phyloP scores from a whole-genome alignment of 768 basidiomycete genomes.

The Agaricus blazei region DNA sequence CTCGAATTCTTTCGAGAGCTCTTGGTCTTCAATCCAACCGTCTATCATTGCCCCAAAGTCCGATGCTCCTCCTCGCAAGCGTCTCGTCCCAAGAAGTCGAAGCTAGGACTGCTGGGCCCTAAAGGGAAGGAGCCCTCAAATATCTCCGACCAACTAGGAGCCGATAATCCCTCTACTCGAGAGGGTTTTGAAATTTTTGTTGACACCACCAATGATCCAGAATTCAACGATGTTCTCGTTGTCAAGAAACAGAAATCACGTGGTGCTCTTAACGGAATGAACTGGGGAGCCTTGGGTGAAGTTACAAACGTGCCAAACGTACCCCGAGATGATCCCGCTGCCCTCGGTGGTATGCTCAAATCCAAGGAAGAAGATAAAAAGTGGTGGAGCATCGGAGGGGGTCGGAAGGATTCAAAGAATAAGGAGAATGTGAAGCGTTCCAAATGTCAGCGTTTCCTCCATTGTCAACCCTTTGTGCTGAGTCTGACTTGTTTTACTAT shows the following conservation, averaged over 20 bases:
- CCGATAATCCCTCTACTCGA: conserved; percentile 21
- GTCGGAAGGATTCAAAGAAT: conserved; percentile 69
- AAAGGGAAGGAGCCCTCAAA: conserved; percentile 52
- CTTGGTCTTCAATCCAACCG: conserved; percentile 30
- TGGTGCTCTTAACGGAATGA: conserved; percentile 50
- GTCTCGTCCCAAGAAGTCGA: conserved; percentile 71
- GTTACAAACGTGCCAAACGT: conserved; percentile 49
- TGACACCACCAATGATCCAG: conserved; percentile 59
- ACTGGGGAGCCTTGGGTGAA: conserved; percentile 52
- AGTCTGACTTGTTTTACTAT: background rate
- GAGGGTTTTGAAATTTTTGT: conserved; percentile 69
- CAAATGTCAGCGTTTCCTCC: conserved; percentile 33
- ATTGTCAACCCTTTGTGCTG: background rate
- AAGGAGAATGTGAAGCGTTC: conserved; percentile 34
- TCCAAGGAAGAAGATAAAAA: conserved; percentile 37
- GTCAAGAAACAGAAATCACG: conserved; percentile 77
- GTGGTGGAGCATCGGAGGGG: conserved; percentile 82
- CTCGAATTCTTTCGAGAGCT: conserved; percentile 28
- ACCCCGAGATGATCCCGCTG: conserved; percentile 9
- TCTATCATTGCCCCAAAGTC: conserved; percentile 28
- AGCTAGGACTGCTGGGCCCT: conserved; percentile 38
- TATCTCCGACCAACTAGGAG: conserved; percentile 48
- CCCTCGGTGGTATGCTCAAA: conserved; percentile 21
- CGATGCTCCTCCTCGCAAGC: conserved; percentile 25
- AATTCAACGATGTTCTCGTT: conserved; percentile 63